Percentiles rank a stretch among this genome's conserved stretches.
Conservation (phyloP, 163 green algal genomes). For the Chlamydomonas reinhardtii region DNA sequence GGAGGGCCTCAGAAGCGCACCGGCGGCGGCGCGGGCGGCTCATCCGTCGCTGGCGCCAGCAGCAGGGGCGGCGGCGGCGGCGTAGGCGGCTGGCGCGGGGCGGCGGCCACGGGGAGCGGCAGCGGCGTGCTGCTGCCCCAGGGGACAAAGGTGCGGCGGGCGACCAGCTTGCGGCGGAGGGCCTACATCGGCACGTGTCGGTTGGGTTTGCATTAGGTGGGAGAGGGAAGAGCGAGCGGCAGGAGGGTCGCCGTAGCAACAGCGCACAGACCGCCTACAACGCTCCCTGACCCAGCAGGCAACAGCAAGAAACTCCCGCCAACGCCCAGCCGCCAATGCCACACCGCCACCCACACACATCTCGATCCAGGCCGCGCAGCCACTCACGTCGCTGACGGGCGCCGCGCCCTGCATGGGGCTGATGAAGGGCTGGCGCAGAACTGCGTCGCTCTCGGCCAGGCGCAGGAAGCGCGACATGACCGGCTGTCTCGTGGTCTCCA, state of each 20-base stretch:
- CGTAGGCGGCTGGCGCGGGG: not conserved
- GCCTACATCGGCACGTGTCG: slow-evolving; percentile 61
- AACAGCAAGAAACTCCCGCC: too few species aligned
- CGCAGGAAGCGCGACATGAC: slow-evolving; percentile 84
- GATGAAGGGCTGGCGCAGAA: slow-evolving; percentile 85
- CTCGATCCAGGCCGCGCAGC: too few species aligned
- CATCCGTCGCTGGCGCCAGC: not conserved
- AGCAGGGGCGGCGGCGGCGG: slow-evolving; percentile 2
- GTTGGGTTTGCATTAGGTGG: too few species aligned
- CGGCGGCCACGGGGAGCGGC: slow-evolving; percentile 36
- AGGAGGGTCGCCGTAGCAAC: not conserved
- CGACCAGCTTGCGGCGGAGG: slow-evolving; percentile 73
- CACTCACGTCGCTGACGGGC: slow-evolving; percentile 66
- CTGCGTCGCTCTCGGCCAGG: slow-evolving; percentile 71
- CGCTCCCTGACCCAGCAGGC: too few species aligned
- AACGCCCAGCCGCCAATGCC: not conserved
- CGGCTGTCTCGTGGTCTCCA: slow-evolving; percentile 73
- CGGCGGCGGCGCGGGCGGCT: not conserved
- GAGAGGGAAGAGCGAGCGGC: not conserved
- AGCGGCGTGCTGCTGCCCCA: slow-evolving; percentile 76
- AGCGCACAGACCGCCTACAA: too few species aligned
- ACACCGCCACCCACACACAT: not conserved
- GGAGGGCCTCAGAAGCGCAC: not conserved
- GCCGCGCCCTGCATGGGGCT: slow-evolving; percentile 79
- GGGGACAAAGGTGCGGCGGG: slow-evolving; percentile 80